Base-by-base conservation (phyloP, 1,139 yeast species). In the Yamadazyma epiphylla region DNA sequence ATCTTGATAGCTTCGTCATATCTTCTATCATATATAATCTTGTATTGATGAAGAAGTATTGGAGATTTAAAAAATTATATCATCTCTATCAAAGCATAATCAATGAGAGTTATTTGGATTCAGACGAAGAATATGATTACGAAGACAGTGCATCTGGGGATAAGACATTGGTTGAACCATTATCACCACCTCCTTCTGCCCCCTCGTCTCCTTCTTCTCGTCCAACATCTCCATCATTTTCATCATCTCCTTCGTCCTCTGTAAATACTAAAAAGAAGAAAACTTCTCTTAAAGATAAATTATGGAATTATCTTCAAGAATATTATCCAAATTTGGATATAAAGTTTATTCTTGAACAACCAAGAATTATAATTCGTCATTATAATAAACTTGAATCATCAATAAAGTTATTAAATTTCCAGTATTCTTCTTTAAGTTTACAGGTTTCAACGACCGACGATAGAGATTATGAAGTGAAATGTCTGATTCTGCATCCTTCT, bases 1-100 rank as follows among this genome's bases (percentile, higher is more conserved):
- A 74, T 32, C 62, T 77, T 27, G 71, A 71, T 41, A 53, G 76
- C 2, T 55, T 41, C 10, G 78, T 46, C 55, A 66, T 47, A 51
- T 74, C 58, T 46, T 65, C 43, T 13, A 48, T 53, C 53, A 59
- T 55, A 23, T 72, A 55, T 44, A 67, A 63, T 37, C 29, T 56
- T 29, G 63, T 56, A 27, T 48, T 60, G 26, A 39, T 56, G 21
- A 51, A 43, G 37, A 71, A 59, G 41, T 51, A 58, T 50, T 27
- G 53, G 31, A 48, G 52, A 33, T 57, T 64, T 37, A 37, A 42
- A 28, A 45, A 50, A 24, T 31, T 54, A 26, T 34, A 46, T 39
- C 36, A 32, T 30, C 34, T 28, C 29, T 40, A 38, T 27, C 26
- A 41, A 27, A 24, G 32, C 14, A 24, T 42, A 19, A 17, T 41